Percentiles rank a stretch among this genome's conserved stretches.
These are phyloP conservation scores for Pyronema domesticum DNA, from an alignment of 495 filamentous ascomycete species.

Conservation along the genomic window DNA sequence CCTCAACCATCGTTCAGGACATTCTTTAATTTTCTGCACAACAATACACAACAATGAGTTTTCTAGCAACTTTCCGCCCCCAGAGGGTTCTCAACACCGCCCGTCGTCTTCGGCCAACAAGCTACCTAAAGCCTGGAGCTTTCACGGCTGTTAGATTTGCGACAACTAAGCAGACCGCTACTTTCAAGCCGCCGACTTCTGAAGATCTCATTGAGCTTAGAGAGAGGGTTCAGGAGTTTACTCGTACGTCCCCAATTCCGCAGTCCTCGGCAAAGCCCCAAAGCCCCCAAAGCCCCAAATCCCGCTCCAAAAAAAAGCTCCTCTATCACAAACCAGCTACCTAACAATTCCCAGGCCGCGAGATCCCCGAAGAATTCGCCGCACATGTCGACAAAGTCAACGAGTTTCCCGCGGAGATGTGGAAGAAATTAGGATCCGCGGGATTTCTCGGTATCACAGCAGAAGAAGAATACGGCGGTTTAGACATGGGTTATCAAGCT, in stretches of 20 bases:
- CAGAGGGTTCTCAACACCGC: slow-evolving; percentile 2
- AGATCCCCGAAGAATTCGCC: slow-evolving; percentile 72
- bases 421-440: slow-evolving; percentile 80
- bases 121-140: not conserved
- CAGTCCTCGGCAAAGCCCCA: too few species aligned
- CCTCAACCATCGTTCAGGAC: too few species aligned
- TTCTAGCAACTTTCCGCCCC: slow-evolving; percentile 5
- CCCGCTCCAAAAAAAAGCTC: too few species aligned
- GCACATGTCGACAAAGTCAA: slow-evolving; percentile 65
- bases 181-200: slow-evolving; percentile 56
- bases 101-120: not conserved
- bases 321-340: too few species aligned
- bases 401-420: slow-evolving; percentile 80
- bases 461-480: slow-evolving; percentile 79
- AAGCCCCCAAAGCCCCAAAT: too few species aligned
- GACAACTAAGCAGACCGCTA: slow-evolving; percentile 70
- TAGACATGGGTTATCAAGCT: slow-evolving; percentile 90
- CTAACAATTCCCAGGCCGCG: slow-evolving; percentile 30
- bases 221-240: slow-evolving; percentile 84
- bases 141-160: slow-evolving; percentile 15
- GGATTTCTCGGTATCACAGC: slow-evolving; percentile 88
- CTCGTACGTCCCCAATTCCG: slow-evolving; percentile 30
- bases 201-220: slow-evolving; percentile 69
- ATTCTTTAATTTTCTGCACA: too few species aligned
- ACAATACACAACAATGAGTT: not conserved